phyloP scores from a whole-genome alignment of 2,329 filamentous ascomycete genomes.

The Venturia oleaginea region DNA sequence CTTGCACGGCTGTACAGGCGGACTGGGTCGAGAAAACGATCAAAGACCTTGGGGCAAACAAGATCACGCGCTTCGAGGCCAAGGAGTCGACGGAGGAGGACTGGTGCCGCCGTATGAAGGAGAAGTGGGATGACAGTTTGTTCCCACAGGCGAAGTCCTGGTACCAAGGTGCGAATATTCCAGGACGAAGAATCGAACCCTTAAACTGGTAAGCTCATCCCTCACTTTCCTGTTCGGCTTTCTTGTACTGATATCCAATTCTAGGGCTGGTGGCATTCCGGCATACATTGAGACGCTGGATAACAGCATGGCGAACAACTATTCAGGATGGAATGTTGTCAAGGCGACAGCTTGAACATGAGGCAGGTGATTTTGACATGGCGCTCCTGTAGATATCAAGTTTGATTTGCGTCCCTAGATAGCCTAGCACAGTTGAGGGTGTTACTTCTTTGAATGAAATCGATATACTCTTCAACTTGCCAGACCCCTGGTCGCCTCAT shows the following conservation, averaged over 20 bases:
- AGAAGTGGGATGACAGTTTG: background rate
- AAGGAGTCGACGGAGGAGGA: conserved; percentile 13
- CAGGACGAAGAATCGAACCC: background rate
- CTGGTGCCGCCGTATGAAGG: background rate
- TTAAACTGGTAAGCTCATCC: conserved; percentile 30
- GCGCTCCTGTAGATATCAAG: background rate
- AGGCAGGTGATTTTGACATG: background rate
- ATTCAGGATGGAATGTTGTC: conserved; percentile 8
- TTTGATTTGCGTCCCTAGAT: background rate
- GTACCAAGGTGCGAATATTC: conserved; percentile 5
- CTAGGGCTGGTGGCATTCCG: conserved; percentile 9
- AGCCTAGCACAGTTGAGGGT: background rate
- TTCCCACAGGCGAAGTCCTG: background rate
- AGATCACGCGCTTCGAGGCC: conserved; percentile 42
- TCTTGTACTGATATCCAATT: background rate
- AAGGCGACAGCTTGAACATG: background rate
- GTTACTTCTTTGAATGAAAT: background rate
- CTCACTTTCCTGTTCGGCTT: background rate
- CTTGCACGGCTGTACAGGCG: conserved; percentile 46
- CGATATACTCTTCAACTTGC: background rate
- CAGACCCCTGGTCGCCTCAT: no score
- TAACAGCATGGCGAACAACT: conserved; percentile 9
- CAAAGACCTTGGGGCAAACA: conserved; percentile 39
- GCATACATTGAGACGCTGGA: conserved; percentile 10
- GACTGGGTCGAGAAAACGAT: conserved; percentile 44